Conservation (phyloP, 495 filamentous ascomycete species). For the Penicillium coprophilum region DNA sequence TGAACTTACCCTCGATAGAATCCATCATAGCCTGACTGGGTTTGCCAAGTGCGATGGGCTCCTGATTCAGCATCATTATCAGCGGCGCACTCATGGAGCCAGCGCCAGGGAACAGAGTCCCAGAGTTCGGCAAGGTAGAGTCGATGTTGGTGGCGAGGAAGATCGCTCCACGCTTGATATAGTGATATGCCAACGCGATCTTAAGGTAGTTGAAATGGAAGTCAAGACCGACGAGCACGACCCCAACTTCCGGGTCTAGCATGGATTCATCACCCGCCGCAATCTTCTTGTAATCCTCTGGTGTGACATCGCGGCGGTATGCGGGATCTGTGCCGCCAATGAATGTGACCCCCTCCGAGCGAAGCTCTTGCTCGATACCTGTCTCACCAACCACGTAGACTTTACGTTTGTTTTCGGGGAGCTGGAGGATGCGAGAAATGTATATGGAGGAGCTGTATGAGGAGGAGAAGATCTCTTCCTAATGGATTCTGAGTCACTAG, state of each 20-base stretch:
- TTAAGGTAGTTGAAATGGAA: conserved; percentile 95
- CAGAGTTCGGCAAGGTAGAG: conserved; percentile 75
- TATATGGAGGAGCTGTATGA: conserved; percentile 94
- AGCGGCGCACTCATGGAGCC: conserved; percentile 80
- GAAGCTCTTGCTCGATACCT: conserved; percentile 87
- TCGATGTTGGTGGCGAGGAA: conserved; percentile 96
- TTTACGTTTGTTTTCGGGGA: conserved; percentile 76
- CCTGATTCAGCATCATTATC: conserved; percentile 65
- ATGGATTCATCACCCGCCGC: conserved; percentile 65
- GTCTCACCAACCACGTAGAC: conserved; percentile 91
- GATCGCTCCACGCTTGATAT: conserved; percentile 75
- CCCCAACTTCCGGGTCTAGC: conserved; percentile 82
- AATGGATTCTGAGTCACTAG: conserved; percentile 8
- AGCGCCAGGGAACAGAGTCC: conserved; percentile 86
- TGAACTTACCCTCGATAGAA: conserved; percentile 92
- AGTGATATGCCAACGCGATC: conserved; percentile 77
- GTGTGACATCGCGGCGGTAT: conserved; percentile 70
- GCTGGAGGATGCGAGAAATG: conserved; percentile 85
- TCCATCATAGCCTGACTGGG: conserved; percentile 99
- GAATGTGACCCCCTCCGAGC: conserved; percentile 70
- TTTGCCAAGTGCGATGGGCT: conserved; percentile 82
- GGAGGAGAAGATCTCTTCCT: conserved; percentile 95
- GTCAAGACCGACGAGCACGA: conserved; percentile 87
- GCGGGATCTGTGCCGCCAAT: conserved; percentile 87
- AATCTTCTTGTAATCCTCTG: conserved; percentile 73